Evolutionary conservation across 1,139 yeast genomes (phyloP).

Genomic region (Lodderomyces margitis): DNA sequence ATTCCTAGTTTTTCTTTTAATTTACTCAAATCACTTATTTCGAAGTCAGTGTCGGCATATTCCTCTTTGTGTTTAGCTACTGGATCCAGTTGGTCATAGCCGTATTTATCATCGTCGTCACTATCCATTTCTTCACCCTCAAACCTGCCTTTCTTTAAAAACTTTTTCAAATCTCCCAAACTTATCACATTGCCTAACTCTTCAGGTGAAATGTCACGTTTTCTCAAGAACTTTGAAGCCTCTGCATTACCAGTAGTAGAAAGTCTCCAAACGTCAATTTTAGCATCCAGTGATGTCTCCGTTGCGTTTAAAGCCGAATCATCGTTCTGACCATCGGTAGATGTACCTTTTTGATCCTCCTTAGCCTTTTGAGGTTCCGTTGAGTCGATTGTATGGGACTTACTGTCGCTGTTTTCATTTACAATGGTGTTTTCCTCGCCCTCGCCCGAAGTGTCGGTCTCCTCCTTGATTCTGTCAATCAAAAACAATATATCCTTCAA

Average conservation of each 20-base stretch:
- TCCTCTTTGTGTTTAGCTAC: neutral
- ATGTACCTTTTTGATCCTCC: neutral
- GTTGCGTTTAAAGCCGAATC: neutral
- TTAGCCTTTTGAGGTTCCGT: neutral
- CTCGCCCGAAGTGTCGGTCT: neutral
- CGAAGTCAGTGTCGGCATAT: neutral
- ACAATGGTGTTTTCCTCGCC: neutral
- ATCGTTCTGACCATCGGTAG: neutral
- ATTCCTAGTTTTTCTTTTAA: neutral
- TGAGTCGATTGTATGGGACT: neutral
- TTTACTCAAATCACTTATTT: neutral
- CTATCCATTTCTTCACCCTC: neutral
- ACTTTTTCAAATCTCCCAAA: neutral
- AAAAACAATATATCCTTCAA: slow-evolving; percentile 11
- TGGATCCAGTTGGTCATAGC: too few species aligned
- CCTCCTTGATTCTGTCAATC: slow-evolving; percentile 9
- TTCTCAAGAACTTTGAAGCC: neutral
- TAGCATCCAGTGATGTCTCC: neutral
- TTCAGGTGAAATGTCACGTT: neutral
- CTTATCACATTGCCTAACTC: neutral
- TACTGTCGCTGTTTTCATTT: neutral
- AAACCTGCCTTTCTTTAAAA: neutral
- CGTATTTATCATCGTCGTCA: neutral
- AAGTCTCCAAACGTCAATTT: slow-evolving; percentile 5
- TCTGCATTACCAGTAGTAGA: neutral